phyloP scores from a whole-genome alignment of 78 protist genomes.

The Tieghemostelium lacteum region DNA sequence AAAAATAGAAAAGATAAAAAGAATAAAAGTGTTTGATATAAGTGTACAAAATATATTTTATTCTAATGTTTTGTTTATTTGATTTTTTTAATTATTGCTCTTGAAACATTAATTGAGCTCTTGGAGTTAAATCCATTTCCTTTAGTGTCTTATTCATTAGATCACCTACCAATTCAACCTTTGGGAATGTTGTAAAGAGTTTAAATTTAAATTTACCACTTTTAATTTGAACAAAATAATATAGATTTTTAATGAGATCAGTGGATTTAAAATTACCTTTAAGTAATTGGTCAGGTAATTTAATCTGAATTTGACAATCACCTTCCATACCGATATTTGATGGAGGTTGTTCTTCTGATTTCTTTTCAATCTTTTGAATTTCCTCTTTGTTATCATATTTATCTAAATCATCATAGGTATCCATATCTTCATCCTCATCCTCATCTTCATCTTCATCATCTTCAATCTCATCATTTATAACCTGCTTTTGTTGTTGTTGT shows the following conservation, averaged over 20 bases:
- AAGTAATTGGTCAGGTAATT: slow-evolving; percentile 30
- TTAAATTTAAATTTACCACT: slow-evolving; percentile 37
- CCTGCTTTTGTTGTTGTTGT: too few species aligned
- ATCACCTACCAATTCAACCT: slow-evolving; percentile 44
- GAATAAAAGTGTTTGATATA: not conserved
- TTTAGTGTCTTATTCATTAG: slow-evolving; percentile 24
- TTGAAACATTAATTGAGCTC: slow-evolving; percentile 46
- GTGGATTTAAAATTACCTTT: slow-evolving; percentile 43
- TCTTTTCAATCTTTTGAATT: not conserved
- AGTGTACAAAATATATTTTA: too few species aligned
- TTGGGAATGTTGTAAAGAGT: slow-evolving; percentile 50
- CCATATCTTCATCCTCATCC: slow-evolving; percentile 16
- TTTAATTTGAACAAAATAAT: slow-evolving; percentile 45
- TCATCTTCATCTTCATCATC: slow-evolving; percentile 50
- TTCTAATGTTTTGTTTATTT: too few species aligned
- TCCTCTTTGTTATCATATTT: not conserved
- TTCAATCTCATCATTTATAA: slow-evolving; percentile 9
- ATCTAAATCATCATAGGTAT: slow-evolving; percentile 11
- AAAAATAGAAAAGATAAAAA: too few species aligned
- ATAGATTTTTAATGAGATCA: slow-evolving; percentile 28
- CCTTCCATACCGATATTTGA: slow-evolving; percentile 38
- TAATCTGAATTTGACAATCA: slow-evolving; percentile 50
- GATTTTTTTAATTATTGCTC: not conserved
- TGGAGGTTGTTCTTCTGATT: not conserved
- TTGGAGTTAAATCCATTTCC: slow-evolving; percentile 51